phyloP scores from a whole-genome alignment of 306 rosid genomes.

The Aeschynomene evenia region DNA sequence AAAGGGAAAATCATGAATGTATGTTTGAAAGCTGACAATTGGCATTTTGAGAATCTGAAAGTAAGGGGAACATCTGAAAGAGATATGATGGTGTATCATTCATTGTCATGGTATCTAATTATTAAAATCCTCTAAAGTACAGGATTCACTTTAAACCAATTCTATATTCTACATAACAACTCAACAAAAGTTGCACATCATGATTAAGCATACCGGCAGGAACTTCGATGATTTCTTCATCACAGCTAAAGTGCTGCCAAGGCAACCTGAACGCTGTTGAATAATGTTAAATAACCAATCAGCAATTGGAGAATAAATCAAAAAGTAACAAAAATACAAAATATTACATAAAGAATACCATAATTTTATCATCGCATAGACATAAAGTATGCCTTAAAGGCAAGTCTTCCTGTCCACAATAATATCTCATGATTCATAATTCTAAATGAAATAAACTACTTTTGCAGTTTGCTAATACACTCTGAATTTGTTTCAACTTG shows the following conservation, averaged over 20 bases:
- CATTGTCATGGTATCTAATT: not conserved
- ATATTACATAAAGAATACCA: slow-evolving; percentile 8
- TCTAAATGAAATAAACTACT: slow-evolving; percentile 18
- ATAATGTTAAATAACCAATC: slow-evolving; percentile 25
- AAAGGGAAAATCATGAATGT: slow-evolving; percentile 2
- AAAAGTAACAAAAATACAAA: not conserved
- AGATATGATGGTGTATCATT: slow-evolving; percentile 16
- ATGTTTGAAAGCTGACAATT: slow-evolving; percentile 10
- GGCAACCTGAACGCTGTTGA: slow-evolving; percentile 88
- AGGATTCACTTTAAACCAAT: not conserved
- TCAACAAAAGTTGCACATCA: not conserved
- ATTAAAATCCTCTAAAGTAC: slow-evolving; percentile 10
- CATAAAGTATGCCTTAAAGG: not conserved
- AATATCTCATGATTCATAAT: not conserved
- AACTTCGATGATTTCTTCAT: slow-evolving; percentile 93
- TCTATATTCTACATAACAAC: slow-evolving; percentile 15
- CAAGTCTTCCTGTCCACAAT: not conserved
- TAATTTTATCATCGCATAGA: not conserved
- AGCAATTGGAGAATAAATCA: slow-evolving; percentile 30
- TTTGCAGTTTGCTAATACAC: not conserved
- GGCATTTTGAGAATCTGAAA: slow-evolving; percentile 1
- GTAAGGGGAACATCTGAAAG: slow-evolving; percentile 3
- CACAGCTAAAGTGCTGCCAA: slow-evolving; percentile 87
- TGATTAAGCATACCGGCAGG: slow-evolving; percentile 65
- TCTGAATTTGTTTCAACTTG: slow-evolving; percentile 18